These are phyloP conservation scores for Umbelopsis sp. DNA, from an alignment of 192 early-diverging fungal species.

Conservation along the genomic window DNA sequence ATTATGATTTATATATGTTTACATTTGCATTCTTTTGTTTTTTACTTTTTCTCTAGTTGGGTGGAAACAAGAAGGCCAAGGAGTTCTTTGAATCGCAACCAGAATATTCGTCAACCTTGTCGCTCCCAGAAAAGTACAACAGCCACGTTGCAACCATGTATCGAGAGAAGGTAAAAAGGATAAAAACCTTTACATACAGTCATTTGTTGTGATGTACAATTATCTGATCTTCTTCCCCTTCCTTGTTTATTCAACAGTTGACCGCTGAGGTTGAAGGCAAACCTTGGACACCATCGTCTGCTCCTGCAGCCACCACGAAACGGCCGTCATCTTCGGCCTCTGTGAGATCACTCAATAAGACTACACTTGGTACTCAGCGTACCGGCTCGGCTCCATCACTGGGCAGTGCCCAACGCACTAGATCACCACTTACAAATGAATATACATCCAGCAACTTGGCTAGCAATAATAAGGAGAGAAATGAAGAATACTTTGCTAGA, in stretches of 20 bases:
- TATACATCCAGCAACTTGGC: not conserved
- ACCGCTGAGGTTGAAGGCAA: constrained; percentile 60
- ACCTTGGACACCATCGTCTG: constrained; percentile 53
- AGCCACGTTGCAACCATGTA: constrained; percentile 83
- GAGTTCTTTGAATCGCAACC: constrained; percentile 84
- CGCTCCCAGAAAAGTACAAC: constrained; percentile 86
- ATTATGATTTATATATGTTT: too few relatives aligned
- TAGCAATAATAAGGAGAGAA: constrained; percentile 58
- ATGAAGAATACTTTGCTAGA: constrained; percentile 76
- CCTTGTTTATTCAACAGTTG: constrained; percentile 36
- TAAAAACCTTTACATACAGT: not conserved
- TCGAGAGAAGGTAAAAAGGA: constrained; percentile 81
- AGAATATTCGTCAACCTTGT: constrained; percentile 75
- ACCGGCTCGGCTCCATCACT: constrained; percentile 22
- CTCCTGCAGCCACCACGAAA: constrained; percentile 3
- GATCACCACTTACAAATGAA: not conserved
- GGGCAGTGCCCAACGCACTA: not conserved
- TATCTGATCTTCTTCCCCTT: not conserved
- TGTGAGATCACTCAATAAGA: constrained; percentile 32
- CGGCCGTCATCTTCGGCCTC: constrained; percentile 21
- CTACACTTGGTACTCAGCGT: not conserved
- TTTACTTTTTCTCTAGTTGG: constrained; percentile 44
- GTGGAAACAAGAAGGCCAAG: constrained; percentile 86
- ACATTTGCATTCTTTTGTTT: not conserved
- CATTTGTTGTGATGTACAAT: not conserved